A percentile compares a stretch with the other conserved stretches of the same genome.
phyloP scores from a whole-genome alignment of 2,329 filamentous ascomycete species.

The Botryosphaeria agaves region DNA sequence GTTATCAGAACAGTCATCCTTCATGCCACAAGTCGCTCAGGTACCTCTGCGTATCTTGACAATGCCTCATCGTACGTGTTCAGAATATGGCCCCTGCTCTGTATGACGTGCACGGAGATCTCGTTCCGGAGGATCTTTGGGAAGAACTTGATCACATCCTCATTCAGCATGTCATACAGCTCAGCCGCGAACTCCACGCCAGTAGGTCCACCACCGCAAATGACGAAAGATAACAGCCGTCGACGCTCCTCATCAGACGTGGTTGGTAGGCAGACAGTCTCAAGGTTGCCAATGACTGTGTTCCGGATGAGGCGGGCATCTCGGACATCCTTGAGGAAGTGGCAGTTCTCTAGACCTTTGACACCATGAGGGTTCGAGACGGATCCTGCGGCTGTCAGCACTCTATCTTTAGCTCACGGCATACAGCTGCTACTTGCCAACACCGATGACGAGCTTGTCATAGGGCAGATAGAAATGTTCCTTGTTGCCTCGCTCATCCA shows the following conservation, averaged over 20 bases:
- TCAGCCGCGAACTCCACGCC: slow-evolving; percentile 97
- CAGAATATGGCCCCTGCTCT: slow-evolving; percentile 83
- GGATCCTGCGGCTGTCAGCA: slow-evolving; percentile 36
- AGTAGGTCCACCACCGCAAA: slow-evolving; percentile 87
- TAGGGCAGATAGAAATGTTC: slow-evolving; percentile 86
- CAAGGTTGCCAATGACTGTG: slow-evolving; percentile 73
- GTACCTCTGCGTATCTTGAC: slow-evolving; percentile 73
- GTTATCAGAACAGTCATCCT: not conserved
- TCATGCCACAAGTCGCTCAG: no score
- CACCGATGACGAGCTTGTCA: slow-evolving; percentile 85
- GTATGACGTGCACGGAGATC: slow-evolving; percentile 93
- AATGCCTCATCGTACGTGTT: slow-evolving; percentile 97
- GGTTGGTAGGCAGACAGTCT: slow-evolving; percentile 81
- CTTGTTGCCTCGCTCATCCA: slow-evolving; percentile 52
- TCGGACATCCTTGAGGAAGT: slow-evolving; percentile 88
- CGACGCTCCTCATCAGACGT: slow-evolving; percentile 75
- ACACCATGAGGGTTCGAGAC: slow-evolving; percentile 91
- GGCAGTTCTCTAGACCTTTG: slow-evolving; percentile 80
- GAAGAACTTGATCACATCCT: slow-evolving; percentile 72
- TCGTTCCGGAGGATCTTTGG: slow-evolving; percentile 87
- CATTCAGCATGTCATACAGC: slow-evolving; percentile 88
- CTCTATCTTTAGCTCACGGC: slow-evolving; percentile 1
- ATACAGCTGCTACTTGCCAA: slow-evolving; percentile 33
- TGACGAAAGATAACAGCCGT: slow-evolving; percentile 82
- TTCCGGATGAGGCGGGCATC: slow-evolving; percentile 85